Base-by-base conservation (phyloP, 2,329 filamentous ascomycete species). In the Colletotrichum chrysophilum region DNA sequence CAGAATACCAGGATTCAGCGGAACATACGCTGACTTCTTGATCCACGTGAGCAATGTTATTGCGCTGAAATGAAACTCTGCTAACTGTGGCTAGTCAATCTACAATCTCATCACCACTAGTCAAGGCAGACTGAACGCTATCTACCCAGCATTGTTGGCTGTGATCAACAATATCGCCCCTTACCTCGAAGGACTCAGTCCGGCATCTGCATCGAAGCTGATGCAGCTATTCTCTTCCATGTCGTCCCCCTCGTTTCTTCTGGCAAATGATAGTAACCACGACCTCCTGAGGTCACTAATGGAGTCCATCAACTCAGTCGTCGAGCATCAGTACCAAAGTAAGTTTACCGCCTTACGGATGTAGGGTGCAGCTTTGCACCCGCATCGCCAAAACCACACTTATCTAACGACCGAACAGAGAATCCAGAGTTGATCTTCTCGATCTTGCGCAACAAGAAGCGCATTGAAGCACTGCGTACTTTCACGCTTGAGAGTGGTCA, bases 151-250 rank as follows among this genome's bases (percentile, higher is more conserved):
- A 2, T 88, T 99, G 5, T 86, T 99, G 60, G 96, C 96, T 1
- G 95, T 98, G 61, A 94, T 99, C 80, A 97, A 97, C 84, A 99
- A 99, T 81, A 93, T 98, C 77, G 93, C 96, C 13, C 94, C 97
- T 18, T 95, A 98, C 81, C 88, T 97, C 6, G 92, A 97, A 80
- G 91, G 94, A 26, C 87, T 98, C 13, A 95, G 94, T 66, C 88
- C 92, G 5, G 90, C 93, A 4, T 93, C 95, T 18, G 94, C 95
- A 82, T 92, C 93, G 3, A 98, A 96, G 82, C 87, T 98, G 34
- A 88, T 98, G 79, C 96, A 98, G 80, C 88, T 98, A 1, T 98
- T 97, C 82, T 92, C 93, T 6, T 97, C 95, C 38, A 98, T 98
- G 94, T 97, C 96, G 10, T 95, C 96, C 0, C 96, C 97, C 0